Evolutionary conservation across 352 stramenopile genomes (phyloP), one percentile per base, ranked within the genome.

Genomic region (Phytophthora cactorum): DNA sequence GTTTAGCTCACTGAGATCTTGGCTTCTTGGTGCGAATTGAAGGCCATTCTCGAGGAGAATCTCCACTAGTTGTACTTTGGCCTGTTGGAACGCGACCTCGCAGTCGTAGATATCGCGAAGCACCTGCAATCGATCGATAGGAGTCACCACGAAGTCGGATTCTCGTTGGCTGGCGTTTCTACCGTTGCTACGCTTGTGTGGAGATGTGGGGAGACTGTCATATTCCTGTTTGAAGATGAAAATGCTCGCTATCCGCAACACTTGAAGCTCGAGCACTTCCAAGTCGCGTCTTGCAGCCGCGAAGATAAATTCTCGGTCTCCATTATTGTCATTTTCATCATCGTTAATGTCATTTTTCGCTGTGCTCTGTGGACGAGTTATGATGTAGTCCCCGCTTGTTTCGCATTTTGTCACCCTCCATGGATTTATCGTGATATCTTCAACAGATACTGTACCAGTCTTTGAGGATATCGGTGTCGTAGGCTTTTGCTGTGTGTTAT

Each of bases 91-190:
- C 1, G 66, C 39, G 4, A 84, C 47, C 45, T 88, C 77, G 34
- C 68, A 82, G 25, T 90, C 71, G 55, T 88, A 90, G 5, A 87
- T 34, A 34, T 91, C 83, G 4, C 58, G 71, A n/a, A 91, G 51
- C 2, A 88, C 79, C 22, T 86, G 75, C 43, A 86, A 55, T 14
- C 81, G 75, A 52, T 91, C 83, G 45, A 91, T 79, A 1, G 72
- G 68, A 14, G 66, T 60, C 45, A 66, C 56, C 4, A 55, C 14
- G n/a, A 27, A 41, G 14, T 53, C 47, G 1, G 46, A 57, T 29
- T 51, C 36, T 9, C 44, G 28, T 36, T 38, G 8, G 14, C 10
- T 41, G 14, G 14, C n/a, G 22, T 32, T 34, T 34, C 11, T 50
- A 25, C 45, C 49, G 36, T 49, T 61, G 38, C 6, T 34, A 22